phyloP scores from a whole-genome alignment of 129 eudicot genomes.

The Escallonia rubra region DNA sequence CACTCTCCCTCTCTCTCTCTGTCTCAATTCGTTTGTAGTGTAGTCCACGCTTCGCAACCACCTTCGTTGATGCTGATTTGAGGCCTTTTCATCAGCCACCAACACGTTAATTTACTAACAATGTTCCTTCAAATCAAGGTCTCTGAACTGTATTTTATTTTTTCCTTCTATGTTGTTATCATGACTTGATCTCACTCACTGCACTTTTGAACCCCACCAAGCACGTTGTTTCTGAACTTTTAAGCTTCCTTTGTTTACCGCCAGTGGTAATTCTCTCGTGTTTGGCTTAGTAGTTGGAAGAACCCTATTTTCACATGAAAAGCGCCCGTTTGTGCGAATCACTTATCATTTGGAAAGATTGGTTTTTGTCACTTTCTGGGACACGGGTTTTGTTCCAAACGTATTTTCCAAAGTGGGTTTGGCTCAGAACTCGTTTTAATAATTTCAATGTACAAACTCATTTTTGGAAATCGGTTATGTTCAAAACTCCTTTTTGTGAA shows the following conservation, averaged over 20 bases:
- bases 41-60: conserved; percentile 23
- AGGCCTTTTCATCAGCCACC: conserved; percentile 29
- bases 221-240: conserved; percentile 48
- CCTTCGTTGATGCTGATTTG: conserved; percentile 16
- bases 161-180: conserved; percentile 5
- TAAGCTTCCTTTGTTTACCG: conserved; percentile 43
- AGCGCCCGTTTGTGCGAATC: not conserved
- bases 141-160: conserved; percentile 6
- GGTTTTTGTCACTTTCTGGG: conserved; percentile 15
- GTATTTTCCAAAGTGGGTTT: no score
- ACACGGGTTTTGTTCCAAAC: conserved; percentile 10
- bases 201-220: conserved; percentile 25
- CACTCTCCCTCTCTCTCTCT: no score
- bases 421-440: conserved; percentile 3
- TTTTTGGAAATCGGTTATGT: no score
- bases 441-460: not conserved
- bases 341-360: not conserved
- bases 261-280: not conserved
- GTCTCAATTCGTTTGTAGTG: conserved; percentile 6
- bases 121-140: conserved; percentile 34
- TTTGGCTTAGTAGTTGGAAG: not conserved
- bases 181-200: conserved; percentile 58
- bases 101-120: conserved; percentile 35
- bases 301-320: conserved; percentile 9
- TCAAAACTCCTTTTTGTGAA: not conserved